Conservation (phyloP, 306 rosid species). For the Ammopiptanthus mongolicus region DNA sequence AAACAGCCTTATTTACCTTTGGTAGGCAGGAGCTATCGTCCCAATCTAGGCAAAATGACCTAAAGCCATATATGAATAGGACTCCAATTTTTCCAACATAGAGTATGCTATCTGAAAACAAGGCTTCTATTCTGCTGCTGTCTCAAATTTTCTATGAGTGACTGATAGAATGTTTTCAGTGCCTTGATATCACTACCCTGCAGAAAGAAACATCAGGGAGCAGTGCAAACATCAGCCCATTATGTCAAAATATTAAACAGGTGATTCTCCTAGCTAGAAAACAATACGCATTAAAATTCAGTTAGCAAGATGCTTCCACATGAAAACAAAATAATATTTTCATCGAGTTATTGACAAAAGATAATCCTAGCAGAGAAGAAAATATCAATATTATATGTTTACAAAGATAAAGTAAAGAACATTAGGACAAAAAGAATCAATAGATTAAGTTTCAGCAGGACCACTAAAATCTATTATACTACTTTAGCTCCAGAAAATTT, state of each 20-base stretch:
- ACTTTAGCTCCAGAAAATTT: constrained; percentile 7
- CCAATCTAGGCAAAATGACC: constrained; percentile 20
- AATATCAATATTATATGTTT: background rate
- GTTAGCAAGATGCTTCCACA: background rate
- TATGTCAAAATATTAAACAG: background rate
- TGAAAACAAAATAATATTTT: background rate
- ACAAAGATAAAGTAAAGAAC: background rate
- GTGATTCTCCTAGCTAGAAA: constrained; percentile 3
- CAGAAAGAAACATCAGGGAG: constrained; percentile 21
- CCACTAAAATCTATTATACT: background rate
- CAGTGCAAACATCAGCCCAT: background rate
- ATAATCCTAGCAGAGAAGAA: background rate
- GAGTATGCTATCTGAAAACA: constrained; percentile 74
- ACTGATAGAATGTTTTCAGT: constrained; percentile 69
- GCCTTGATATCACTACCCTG: constrained; percentile 83
- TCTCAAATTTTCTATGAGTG: constrained; percentile 73
- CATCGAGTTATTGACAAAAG: background rate
- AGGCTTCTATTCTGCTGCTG: constrained; percentile 76
- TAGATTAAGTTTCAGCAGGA: background rate
- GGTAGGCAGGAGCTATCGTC: constrained; percentile 33
- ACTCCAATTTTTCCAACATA: constrained; percentile 8
- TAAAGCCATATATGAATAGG: constrained; percentile 19
- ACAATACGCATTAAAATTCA: constrained; percentile 5
- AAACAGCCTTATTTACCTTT: constrained; percentile 41
- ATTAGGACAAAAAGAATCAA: background rate